Conservation (phyloP, 306 rosid genomes). For the Cicer yamashitae region DNA sequence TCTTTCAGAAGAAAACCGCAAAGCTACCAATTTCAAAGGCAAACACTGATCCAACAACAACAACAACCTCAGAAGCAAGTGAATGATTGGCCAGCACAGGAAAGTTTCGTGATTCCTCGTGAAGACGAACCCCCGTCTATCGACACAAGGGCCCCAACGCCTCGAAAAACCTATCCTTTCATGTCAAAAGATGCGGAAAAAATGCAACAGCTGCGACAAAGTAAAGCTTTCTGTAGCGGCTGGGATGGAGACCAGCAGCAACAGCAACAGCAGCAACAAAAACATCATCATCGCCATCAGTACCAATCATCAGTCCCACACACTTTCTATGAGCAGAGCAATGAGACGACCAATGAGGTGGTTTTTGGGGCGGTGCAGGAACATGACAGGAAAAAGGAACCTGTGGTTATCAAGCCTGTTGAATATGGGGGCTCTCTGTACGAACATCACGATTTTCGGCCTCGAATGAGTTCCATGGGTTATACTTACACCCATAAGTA, state of each 20-base stretch:
- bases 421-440: slow-evolving; percentile 63
- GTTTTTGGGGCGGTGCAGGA: slow-evolving; percentile 94
- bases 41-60: slow-evolving; percentile 39
- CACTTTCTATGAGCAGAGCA: slow-evolving; percentile 70
- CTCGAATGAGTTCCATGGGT: slow-evolving; percentile 55
- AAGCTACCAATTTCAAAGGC: slow-evolving; percentile 54
- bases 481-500: slow-evolving; percentile 50
- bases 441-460: slow-evolving; percentile 59
- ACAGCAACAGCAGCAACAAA: slow-evolving; percentile 51
- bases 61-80: slow-evolving; percentile 55
- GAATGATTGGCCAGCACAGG: slow-evolving; percentile 82
- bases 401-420: slow-evolving; percentile 66
- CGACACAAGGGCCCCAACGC: slow-evolving; percentile 80
- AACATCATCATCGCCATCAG: slow-evolving; percentile 69
- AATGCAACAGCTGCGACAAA: slow-evolving; percentile 74
- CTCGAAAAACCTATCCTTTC: slow-evolving; percentile 85
- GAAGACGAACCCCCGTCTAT: slow-evolving; percentile 87
- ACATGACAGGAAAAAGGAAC: slow-evolving; percentile 53
- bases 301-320: slow-evolving; percentile 66
- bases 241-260: slow-evolving; percentile 74
- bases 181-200: slow-evolving; percentile 88
- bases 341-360: slow-evolving; percentile 68
- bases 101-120: slow-evolving; percentile 80
- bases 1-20: slow-evolving; percentile 58
- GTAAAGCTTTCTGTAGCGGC: slow-evolving; percentile 70